Evolutionary conservation across 768 basidiomycete species (phyloP), one percentile per base, ranked within the genome.

Genomic region (Trametes cingulata): DNA sequence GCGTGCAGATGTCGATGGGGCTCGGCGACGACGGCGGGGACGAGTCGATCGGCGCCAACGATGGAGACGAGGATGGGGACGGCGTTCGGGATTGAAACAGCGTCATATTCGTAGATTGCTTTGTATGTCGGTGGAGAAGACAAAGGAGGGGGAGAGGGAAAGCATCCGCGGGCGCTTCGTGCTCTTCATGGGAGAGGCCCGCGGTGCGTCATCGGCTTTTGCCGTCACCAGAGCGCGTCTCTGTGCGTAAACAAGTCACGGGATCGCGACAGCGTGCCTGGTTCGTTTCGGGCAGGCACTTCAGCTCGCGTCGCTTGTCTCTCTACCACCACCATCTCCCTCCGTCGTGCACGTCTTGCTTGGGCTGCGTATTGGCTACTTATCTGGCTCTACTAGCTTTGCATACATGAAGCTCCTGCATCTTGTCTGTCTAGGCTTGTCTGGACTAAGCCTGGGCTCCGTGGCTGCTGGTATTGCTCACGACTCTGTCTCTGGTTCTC

Each of bases 21-120:
- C 52, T 36, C 0, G 75, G 75, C 36, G 76, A 77, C 4, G 73
- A 72, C 5, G 68, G 71, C 0, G 77, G 76, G 0, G 75, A 78
- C 15, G 77, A 78, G 49, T 77, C 74, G 3, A 74, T 51, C 1
- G 76, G 69, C 2, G 73, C 77, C 0, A 72, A 65, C 7, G 82
- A 81, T 10, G 80, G 75, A 0, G 65, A 67, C 1, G 61, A 60
- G 3, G 65, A 61, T 0, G 58, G 55, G 1, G 61, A 63, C 19
- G 48, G 56, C 8, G 52, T 33, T 17, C n/a, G 39, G 13, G 19
- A 29, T 20, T 48, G 43, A 15, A 25, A 20, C 19, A 51, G 49
- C 40, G 43, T 20, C 58, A 59, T 64, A 36, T 41, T 52, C 36
- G 29, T 33, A 10, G 4, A 33, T 46, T 20, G 12, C 17, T 24